Percentiles rank a stretch among this genome's conserved stretches.
Evolutionary conservation across 345 rosid genomes (phyloP).

Genomic region (Citrus maxima): DNA sequence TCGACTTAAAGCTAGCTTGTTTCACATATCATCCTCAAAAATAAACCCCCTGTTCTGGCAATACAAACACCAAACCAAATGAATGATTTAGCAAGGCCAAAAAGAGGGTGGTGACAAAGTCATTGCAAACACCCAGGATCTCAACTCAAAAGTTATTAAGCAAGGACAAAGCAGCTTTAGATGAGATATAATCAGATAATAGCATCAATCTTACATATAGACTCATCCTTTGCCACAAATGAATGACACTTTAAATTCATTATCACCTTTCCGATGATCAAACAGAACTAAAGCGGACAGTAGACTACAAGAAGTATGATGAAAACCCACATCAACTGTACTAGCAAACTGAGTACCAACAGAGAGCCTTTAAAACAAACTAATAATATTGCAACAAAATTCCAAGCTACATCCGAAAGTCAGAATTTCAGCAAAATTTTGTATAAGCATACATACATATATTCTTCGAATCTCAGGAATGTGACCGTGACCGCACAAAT

Average conservation of each 20-base stretch:
- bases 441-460: conserved; percentile 21
- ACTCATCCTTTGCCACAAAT: neutral
- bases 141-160: neutral
- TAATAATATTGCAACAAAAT: conserved; percentile 15
- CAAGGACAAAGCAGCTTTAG: neutral
- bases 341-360: neutral
- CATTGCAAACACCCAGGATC: neutral
- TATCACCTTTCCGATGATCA: conserved; percentile 9
- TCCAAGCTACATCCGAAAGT: conserved; percentile 8
- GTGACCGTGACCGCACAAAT: conserved; percentile 83
- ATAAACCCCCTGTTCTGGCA: neutral
- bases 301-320: too few relatives aligned
- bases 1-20: neutral
- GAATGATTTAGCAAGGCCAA: neutral
- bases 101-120: neutral
- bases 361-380: conserved; percentile 8
- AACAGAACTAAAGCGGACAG: neutral
- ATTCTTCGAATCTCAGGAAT: conserved; percentile 39
- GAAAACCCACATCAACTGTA: neutral
- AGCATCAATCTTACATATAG: conserved; percentile 1
- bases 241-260: neutral
- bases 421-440: conserved; percentile 6
- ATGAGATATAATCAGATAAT: neutral
- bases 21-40: neutral
- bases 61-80: neutral